These are phyloP conservation scores for Phaeosphaeriaceae sp. DNA, from an alignment of 2,329 filamentous ascomycete species.

Conservation along the genomic window DNA sequence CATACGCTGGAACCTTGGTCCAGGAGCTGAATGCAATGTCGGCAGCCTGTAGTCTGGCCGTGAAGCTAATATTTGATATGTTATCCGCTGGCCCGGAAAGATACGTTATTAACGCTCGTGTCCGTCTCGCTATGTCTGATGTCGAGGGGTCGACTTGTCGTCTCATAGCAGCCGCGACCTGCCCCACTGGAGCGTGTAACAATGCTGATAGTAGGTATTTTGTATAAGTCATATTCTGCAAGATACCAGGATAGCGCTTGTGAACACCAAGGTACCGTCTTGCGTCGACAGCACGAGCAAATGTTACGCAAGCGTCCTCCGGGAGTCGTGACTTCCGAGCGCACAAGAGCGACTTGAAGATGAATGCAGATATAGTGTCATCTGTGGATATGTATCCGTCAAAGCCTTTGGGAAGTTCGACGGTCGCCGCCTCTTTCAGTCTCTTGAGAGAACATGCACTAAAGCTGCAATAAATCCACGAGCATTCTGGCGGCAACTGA, in stretches of 20 bases:
- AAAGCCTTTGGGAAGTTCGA: constrained; percentile 18
- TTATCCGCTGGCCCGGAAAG: constrained; percentile 48
- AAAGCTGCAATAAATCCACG: constrained; percentile 58
- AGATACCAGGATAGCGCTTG: constrained; percentile 55
- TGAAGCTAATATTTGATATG: constrained; percentile 38
- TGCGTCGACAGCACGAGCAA: constrained; percentile 59
- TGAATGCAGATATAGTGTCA: constrained; percentile 59
- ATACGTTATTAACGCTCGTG: constrained; percentile 53
- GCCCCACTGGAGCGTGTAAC: constrained; percentile 38
- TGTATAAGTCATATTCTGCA: constrained; percentile 57
- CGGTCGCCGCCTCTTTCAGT: constrained; percentile 52
- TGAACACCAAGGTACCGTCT: constrained; percentile 53
- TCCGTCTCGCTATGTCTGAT: constrained; percentile 40
- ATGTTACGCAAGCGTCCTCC: constrained; percentile 25
- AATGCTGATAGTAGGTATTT: constrained; percentile 34
- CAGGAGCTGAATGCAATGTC: constrained; percentile 63
- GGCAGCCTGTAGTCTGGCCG: constrained; percentile 26
- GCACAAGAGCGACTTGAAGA: constrained; percentile 57
- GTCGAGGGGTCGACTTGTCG: constrained; percentile 46
- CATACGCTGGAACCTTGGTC: constrained; percentile 56
- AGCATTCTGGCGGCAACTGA: constrained; percentile 27
- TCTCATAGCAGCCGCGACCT: constrained; percentile 50
- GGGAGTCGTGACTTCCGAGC: constrained; percentile 49
- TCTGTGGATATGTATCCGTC: constrained; percentile 59
- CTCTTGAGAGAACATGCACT: constrained; percentile 40